Percentiles rank a stretch among this genome's conserved stretches.
Evolutionary conservation across 768 basidiomycete species (phyloP).

Genomic region (Candolleomyces eurysporus): DNA sequence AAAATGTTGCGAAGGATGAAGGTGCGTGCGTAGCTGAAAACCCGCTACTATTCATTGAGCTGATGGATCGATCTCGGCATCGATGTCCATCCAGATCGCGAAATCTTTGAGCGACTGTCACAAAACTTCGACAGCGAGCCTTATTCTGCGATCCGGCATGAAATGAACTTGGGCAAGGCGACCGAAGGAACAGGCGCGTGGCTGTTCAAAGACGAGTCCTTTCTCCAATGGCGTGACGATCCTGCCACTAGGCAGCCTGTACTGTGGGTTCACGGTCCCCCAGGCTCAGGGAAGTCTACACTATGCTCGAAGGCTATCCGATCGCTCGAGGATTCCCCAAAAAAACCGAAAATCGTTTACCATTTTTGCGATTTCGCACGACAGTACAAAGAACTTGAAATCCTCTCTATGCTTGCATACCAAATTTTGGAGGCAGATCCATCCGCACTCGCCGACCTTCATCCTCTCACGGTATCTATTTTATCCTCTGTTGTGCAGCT

Average conservation of each 20-base stretch:
- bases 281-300: constrained; percentile 20
- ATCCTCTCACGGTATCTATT: neutral
- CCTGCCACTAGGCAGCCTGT: constrained; percentile 2
- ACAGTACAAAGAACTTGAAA: constrained; percentile 6
- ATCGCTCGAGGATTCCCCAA: neutral
- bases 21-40: no score
- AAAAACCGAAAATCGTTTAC: constrained; percentile 10
- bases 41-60: no score
- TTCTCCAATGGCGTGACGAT: constrained; percentile 6
- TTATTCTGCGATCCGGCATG: neutral
- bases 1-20: no score
- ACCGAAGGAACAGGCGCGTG: neutral
- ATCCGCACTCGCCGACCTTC: neutral
- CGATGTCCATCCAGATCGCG: neutral
- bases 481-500: neutral
- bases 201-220: neutral
- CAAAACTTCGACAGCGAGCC: neutral
- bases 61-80: no score
- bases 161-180: neutral
- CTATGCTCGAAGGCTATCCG: constrained; percentile 18
- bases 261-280: constrained; percentile 18
- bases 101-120: neutral
- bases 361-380: constrained; percentile 20
- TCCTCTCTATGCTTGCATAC: constrained; percentile 16
- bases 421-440: constrained; percentile 14